Base-by-base conservation (phyloP, 164 flowering plant species). In the Berberis thunbergii region DNA sequence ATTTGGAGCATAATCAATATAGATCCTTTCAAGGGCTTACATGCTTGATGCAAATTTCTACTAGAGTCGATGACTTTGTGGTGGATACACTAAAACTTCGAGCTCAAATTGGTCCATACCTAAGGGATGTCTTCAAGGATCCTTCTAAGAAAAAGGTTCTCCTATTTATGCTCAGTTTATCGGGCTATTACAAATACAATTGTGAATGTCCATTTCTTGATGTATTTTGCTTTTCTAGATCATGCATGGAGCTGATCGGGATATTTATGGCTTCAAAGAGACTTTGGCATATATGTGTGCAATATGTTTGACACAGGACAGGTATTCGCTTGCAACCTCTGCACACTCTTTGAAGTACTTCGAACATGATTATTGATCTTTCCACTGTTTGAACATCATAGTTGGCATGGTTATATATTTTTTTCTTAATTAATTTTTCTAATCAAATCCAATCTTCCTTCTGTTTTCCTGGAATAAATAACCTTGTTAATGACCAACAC, bases 1-100 rank as follows among this genome's bases (percentile, higher is more conserved):
- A 95, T 73, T 74, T 95, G 86, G 99, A 95, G 75, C 98, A 95
- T 69, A 91, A 95, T 71, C 95, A 86, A 26, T 95, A 91, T 74
- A 83, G 99, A 45, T 85, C 97, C 62, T 95, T 91, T 72, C 98
- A 91, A 86, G 99, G 99, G 12, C 39, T 95, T 77, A 95, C 99
- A 59, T 91, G 97, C 83, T 77, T 95, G 86, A 95, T 95, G 92
- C 98, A 95, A 83, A 89, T 95, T 62, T 95, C 99, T 44, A 95
- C 99, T 53, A 82, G 99, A 79, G 80, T 83, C 4, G 99, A 95
- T 72, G 99, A 95, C 83, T 95, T 81, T 79, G 73, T 91, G 61
- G 75, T 95, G 3, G 99, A 95, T 67, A 87, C 97, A 43, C 77
- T 95, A 46, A 95, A 91, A 77, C 90, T 95, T 45, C 87, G 94